Evolutionary conservation across 257 asterid species (phyloP).

Genomic region (Solanum lycopersicoides): DNA sequence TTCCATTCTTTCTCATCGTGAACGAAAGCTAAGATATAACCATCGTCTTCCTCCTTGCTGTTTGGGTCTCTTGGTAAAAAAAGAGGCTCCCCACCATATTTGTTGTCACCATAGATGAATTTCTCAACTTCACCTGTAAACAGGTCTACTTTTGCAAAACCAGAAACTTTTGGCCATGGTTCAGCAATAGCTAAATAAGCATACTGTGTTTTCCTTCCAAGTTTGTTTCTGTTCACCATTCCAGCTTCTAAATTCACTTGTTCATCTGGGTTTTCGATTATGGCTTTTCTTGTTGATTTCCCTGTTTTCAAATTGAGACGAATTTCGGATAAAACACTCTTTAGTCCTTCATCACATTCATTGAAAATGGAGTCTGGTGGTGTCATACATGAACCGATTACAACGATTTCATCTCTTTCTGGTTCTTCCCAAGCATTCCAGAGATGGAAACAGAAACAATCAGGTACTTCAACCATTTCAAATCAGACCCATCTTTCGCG

Average conservation of each 20-base stretch:
- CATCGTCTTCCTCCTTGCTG: constrained; percentile 56
- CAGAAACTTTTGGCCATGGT: constrained; percentile 99
- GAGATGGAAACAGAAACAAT: constrained; percentile 88
- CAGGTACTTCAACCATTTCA: constrained; percentile 75
- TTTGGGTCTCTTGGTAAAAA: constrained; percentile 49
- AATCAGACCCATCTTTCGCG: constrained; percentile 26
- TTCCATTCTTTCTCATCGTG: constrained; percentile 65
- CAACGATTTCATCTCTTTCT: constrained; percentile 65
- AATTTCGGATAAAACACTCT: constrained; percentile 84
- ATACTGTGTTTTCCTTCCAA: constrained; percentile 69
- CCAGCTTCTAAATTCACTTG: constrained; percentile 94
- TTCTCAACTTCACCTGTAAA: constrained; percentile 61
- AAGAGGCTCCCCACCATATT: constrained; percentile 92
- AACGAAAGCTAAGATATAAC: constrained; percentile 68
- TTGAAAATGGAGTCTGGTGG: constrained; percentile 96
- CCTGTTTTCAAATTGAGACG: constrained; percentile 72
- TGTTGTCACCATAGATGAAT: constrained; percentile 62
- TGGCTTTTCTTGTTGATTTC: constrained; percentile 46
- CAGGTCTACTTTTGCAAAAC: constrained; percentile 85
- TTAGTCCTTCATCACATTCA: constrained; percentile 71
- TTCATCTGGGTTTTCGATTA: constrained; percentile 34
- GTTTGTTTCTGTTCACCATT: constrained; percentile 85
- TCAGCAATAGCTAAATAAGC: constrained; percentile 89
- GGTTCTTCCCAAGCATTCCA: constrained; percentile 99
- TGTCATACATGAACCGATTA: constrained; percentile 98